Conservation (phyloP, 2,329 filamentous ascomycete species). For the Fusarium kyushuense region DNA sequence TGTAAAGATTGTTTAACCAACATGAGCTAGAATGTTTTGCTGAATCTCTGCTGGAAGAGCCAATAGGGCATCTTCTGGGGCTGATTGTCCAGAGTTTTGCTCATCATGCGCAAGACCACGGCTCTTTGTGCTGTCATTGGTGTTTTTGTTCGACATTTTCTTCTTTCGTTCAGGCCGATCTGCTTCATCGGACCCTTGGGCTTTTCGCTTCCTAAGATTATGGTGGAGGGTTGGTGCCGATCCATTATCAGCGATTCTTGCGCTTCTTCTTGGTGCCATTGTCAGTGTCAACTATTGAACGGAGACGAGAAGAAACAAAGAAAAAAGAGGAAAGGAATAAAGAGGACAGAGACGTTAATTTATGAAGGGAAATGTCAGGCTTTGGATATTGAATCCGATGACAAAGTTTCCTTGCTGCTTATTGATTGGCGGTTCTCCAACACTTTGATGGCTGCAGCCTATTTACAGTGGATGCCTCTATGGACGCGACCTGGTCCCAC, state of each 20-base stretch:
- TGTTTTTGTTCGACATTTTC: accelerated
- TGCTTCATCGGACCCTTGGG: not conserved
- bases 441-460: too few species aligned
- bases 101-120: accelerated
- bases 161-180: not conserved
- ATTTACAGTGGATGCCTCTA: too few species aligned
- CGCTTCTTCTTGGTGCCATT: not conserved
- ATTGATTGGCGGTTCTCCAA: too few species aligned
- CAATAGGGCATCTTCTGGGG: slow-evolving; percentile 3
- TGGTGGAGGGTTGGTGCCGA: too few species aligned
- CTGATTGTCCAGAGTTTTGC: not conserved
- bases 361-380: too few species aligned
- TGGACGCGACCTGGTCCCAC: too few species aligned
- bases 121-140: accelerated
- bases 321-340: too few species aligned
- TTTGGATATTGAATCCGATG: not conserved
- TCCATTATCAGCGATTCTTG: not conserved
- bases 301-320: too few species aligned
- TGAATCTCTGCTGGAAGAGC: slow-evolving; percentile 10
- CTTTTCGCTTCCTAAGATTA: not conserved
- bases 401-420: not conserved
- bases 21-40: not conserved
- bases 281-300: too few species aligned
- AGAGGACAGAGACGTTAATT: too few species aligned
- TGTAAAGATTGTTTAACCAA: not conserved